Base-by-base conservation (phyloP, 1,284 basidiomycete species). In the Neonothopanus nambi region DNA sequence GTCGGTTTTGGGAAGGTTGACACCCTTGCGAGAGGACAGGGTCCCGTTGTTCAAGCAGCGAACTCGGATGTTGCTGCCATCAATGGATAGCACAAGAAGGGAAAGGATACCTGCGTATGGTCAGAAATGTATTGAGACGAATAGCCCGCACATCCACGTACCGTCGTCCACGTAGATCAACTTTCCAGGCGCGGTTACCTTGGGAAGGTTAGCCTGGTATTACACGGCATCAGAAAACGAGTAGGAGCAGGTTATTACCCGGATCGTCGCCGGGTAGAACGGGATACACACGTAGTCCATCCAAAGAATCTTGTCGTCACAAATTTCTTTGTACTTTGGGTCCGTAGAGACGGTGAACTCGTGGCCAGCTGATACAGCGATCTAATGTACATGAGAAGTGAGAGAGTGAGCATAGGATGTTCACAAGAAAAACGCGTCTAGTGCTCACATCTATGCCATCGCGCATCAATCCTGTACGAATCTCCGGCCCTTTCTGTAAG, bases 151-250 rank as follows among this genome's bases (percentile, higher is more conserved):
- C 9, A 30, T n/a, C 37, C 49, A 63, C 73, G 54, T 54, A 85
- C 95, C 96, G 67, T 98, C 95, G 67, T 99, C 97, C 59, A 99
- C 87, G 73, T 94, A 99, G 75, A 99, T 94, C 64, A 93, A 84
- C 72, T 98, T 98, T 61, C 95, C 97, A 18, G 91, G 91, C 21
- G 92, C 83, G 61, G 97, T 98, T 63, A 98, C 96, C 75, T 94
- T 96, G 70, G 92, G 82, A 59, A 99, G 79, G 77, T 98, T 98
- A 77, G 78, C 72, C 91, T 95, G 60, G 20, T 43, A 55, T 33
- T 33, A 9, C 18, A 42, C 20, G 26, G 44, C 41, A 38, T 48
- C 56, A 55, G 59, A 44, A 35, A 26, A n/a, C 28, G 5, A 41
- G 28, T 54, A 21, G 55, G 20, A n/a, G n/a, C n/a, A n/a, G n/a